A percentile compares a stretch with the other conserved stretches of the same genome.
Evolutionary conservation across 2,329 filamentous ascomycete species (phyloP).

Genomic region (Pochonia chlamydosporia): DNA sequence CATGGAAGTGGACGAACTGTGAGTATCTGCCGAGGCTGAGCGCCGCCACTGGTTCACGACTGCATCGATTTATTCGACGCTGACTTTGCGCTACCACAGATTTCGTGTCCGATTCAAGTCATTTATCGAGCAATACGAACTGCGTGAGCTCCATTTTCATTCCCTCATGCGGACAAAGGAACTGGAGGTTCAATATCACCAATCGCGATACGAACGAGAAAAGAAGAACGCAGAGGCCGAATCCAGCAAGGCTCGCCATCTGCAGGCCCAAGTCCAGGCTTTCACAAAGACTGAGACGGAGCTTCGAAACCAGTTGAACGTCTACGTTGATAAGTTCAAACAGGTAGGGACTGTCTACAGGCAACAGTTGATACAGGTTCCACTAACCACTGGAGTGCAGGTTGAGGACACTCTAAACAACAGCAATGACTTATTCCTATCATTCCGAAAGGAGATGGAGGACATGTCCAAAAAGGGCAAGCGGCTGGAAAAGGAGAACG

Average conservation of each 20-base stretch:
- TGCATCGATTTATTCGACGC: neutral
- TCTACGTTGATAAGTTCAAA: conserved; percentile 99
- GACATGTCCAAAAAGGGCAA: conserved; percentile 99
- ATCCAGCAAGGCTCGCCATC: conserved; percentile 69
- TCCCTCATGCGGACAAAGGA: conserved; percentile 90
- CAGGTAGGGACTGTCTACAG: conserved; percentile 59
- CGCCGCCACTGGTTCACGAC: no score
- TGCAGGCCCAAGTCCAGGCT: conserved; percentile 87
- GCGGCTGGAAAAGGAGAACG: conserved; percentile 92
- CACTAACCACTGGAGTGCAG: conserved; percentile 38
- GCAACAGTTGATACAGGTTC: neutral
- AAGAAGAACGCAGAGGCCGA: conserved; percentile 84
- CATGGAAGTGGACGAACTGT: conserved; percentile 86
- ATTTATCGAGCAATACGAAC: conserved; percentile 92
- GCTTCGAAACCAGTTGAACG: conserved; percentile 88
- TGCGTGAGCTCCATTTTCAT: conserved; percentile 91
- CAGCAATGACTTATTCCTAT: conserved; percentile 94
- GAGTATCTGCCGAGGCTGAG: conserved; percentile 28
- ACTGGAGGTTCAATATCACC: conserved; percentile 87
- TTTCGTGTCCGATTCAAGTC: conserved; percentile 88
- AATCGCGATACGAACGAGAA: conserved; percentile 83
- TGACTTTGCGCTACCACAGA: conserved; percentile 36
- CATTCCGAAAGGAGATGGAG: conserved; percentile 98
- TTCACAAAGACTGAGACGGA: conserved; percentile 96
- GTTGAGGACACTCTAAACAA: conserved; percentile 98